phyloP scores from a whole-genome alignment of 2,329 filamentous ascomycete species.

The Colletotrichum gigasporum region DNA sequence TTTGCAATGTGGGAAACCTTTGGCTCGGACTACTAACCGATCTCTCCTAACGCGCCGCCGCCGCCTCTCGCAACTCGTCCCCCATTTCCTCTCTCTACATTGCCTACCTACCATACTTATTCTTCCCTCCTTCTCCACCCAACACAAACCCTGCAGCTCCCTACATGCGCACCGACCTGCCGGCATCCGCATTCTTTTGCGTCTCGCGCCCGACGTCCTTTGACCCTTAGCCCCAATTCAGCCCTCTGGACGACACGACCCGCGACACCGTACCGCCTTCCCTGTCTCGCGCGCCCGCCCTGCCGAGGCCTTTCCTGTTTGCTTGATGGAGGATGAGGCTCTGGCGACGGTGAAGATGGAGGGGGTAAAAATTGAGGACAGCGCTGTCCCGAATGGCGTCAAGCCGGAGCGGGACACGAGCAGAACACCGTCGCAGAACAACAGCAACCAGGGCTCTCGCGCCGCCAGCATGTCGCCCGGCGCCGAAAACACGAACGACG shows the following conservation, averaged over 20 bases:
- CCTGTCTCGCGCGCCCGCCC: constrained; percentile 17
- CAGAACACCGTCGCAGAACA: constrained; percentile 45
- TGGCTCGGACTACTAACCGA: constrained; percentile 30
- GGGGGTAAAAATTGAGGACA: constrained; percentile 55
- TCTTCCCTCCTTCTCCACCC: constrained; percentile 25
- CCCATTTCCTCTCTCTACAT: constrained; percentile 21
- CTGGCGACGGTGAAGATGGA: constrained; percentile 52
- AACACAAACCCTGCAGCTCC: constrained; percentile 16
- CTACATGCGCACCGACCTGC: constrained; percentile 21
- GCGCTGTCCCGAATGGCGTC: constrained; percentile 43
- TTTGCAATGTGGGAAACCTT: constrained; percentile 29
- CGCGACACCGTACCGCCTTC: constrained; percentile 9
- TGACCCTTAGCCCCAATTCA: constrained; percentile 4
- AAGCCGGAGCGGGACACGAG: constrained; percentile 52
- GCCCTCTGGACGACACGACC: constrained; percentile 16
- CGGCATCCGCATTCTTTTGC: constrained; percentile 3
- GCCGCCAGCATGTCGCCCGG: constrained; percentile 56
- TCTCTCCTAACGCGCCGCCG: constrained; percentile 29
- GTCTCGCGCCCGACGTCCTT: not conserved
- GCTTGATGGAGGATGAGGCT: constrained; percentile 53
- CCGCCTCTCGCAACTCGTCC: constrained; percentile 23
- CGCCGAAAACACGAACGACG: constrained; percentile 56
- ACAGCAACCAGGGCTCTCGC: constrained; percentile 48
- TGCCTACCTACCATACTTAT: not conserved
- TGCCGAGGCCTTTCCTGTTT: constrained; percentile 11